Evolutionary conservation across 78 protist species (phyloP).

Genomic region (Dictyostelium intermedium): DNA sequence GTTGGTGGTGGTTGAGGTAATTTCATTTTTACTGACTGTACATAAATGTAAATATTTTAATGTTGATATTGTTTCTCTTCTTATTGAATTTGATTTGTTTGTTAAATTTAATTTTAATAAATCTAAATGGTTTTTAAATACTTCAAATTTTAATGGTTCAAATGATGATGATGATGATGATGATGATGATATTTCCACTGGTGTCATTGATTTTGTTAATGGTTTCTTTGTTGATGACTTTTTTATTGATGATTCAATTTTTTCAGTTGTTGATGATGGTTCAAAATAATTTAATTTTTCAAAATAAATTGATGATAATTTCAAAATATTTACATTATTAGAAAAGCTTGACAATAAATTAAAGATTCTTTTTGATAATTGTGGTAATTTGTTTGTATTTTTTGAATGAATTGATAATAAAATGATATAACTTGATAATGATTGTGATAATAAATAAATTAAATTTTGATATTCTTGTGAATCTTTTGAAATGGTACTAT

Average conservation of each 20-base stretch:
- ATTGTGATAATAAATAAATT: slow-evolving; percentile 8
- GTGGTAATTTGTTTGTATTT: neutral
- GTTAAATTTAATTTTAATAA: slow-evolving; percentile 11
- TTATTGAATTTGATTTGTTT: neutral
- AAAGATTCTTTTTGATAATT: neutral
- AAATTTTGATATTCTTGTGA: neutral
- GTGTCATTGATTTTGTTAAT: neutral
- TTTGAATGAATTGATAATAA: neutral
- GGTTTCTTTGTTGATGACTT: neutral
- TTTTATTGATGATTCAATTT: neutral
- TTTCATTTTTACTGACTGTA: neutral
- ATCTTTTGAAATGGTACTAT: neutral
- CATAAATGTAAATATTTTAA: slow-evolving; percentile 22
- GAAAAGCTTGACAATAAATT: neutral
- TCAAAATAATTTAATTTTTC: neutral
- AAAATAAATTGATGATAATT: slow-evolving; percentile 20
- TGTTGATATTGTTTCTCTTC: slow-evolving; percentile 15
- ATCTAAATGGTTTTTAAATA: neutral
- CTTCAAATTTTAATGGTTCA: neutral
- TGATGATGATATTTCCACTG: neutral
- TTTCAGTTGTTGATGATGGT: neutral
- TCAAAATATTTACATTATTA: slow-evolving; percentile 1
- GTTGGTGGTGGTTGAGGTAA: too few relatives aligned
- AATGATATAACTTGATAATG: neutral
- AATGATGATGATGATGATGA: too few relatives aligned